Conservation (phyloP, 176 grass and related monocot genomes). For the Chrysopogon serrulatus region DNA sequence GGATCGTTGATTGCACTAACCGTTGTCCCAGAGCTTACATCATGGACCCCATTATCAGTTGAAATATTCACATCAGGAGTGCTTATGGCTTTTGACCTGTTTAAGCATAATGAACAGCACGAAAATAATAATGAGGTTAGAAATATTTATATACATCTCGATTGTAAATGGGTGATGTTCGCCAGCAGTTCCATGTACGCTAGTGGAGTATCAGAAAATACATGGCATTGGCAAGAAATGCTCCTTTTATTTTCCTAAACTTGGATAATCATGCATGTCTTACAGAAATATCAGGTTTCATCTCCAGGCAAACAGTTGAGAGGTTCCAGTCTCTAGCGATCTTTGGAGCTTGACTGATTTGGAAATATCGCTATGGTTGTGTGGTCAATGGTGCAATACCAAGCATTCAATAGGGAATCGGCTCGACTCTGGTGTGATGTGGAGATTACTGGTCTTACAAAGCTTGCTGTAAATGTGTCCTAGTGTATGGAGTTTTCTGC, state of each 20-base stretch:
- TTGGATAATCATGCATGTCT: background rate
- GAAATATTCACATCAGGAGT: slow-evolving; percentile 43
- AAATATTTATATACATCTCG: background rate
- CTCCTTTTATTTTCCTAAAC: background rate
- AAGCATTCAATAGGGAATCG: background rate
- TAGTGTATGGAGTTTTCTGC: background rate
- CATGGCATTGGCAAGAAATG: slow-evolving; percentile 7
- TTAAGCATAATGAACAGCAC: slow-evolving; percentile 10
- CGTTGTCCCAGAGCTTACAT: slow-evolving; percentile 7
- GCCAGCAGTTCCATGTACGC: background rate
- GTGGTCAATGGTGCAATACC: background rate
- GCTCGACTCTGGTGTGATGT: background rate
- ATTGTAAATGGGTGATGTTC: background rate
- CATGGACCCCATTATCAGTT: slow-evolving; percentile 13
- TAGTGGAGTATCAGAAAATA: slow-evolving; percentile 7
- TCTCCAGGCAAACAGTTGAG: background rate
- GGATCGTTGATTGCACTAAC: slow-evolving; percentile 28
- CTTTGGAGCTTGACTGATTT: background rate
- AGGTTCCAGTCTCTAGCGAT: background rate
- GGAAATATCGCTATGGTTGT: background rate
- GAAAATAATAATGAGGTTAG: background rate
- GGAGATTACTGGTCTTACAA: background rate
- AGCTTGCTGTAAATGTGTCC: background rate
- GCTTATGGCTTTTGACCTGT: slow-evolving; percentile 47
- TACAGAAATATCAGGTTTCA: slow-evolving; percentile 2